phyloP scores from a whole-genome alignment of 495 filamentous ascomycete species.

The Xylaria intraflava region DNA sequence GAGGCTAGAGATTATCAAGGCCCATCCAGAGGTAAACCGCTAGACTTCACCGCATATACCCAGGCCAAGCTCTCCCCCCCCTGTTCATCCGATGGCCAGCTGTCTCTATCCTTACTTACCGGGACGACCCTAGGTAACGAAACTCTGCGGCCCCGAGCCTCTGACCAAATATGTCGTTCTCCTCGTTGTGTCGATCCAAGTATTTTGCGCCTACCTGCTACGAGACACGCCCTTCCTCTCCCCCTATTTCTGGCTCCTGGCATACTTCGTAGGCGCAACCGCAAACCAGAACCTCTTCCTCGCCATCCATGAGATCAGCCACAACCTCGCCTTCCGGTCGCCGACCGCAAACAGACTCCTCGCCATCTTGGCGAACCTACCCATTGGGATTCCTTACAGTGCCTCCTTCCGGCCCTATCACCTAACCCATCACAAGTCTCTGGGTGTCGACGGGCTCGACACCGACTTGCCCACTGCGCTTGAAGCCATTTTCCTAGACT shows the following conservation, averaged over 20 bases:
- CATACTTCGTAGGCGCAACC: conserved; percentile 91
- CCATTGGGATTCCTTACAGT: conserved; percentile 93
- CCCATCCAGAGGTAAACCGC: conserved; percentile 78
- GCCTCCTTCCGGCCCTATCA: conserved; percentile 98
- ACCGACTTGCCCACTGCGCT: conserved; percentile 90
- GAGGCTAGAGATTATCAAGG: conserved; percentile 91
- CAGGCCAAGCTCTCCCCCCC: background rate
- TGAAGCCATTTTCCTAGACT: conserved; percentile 91
- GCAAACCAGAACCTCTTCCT: conserved; percentile 98
- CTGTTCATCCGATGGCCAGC: background rate
- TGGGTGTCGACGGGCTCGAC: conserved; percentile 93
- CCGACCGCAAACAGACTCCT: conserved; percentile 77
- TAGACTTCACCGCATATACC: too few species aligned
- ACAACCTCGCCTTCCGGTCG: conserved; percentile 90
- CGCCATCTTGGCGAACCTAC: conserved; percentile 89
- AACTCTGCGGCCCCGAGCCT: conserved; percentile 94
- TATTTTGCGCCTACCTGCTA: conserved; percentile 72
- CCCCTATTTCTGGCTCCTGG: conserved; percentile 73
- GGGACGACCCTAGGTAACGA: conserved; percentile 63
- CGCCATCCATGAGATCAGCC: conserved; percentile 97
- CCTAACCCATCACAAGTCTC: conserved; percentile 97
- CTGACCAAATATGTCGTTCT: conserved; percentile 91
- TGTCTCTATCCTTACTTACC: conserved; percentile 1
- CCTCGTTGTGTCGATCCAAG: conserved; percentile 74
- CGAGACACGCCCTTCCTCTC: conserved; percentile 75